Conservation (phyloP, 2,329 filamentous ascomycete species). For the Fusarium torreyae region DNA sequence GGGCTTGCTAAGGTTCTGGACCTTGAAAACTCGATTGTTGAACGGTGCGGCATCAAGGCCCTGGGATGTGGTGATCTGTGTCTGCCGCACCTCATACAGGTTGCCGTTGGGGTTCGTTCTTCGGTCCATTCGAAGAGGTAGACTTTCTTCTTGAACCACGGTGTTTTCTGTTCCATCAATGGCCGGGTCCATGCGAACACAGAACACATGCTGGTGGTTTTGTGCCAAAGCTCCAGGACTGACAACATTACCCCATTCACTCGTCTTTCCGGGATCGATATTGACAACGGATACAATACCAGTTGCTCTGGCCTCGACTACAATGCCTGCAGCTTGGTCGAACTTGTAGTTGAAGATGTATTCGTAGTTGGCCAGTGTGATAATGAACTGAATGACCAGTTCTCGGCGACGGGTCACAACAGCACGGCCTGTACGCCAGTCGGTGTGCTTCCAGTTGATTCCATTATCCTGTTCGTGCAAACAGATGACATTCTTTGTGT, state of each 20-base stretch:
- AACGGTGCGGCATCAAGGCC: conserved; percentile 65
- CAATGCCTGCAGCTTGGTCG: conserved; percentile 73
- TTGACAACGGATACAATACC: conserved; percentile 75
- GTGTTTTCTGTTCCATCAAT: conserved; percentile 74
- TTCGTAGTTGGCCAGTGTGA: conserved; percentile 80
- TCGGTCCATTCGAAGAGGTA: conserved; percentile 60
- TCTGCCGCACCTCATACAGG: conserved; percentile 60
- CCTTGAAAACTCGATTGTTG: conserved; percentile 66
- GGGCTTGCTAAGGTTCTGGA: conserved; percentile 60
- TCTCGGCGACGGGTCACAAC: conserved; percentile 73
- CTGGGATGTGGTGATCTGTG: conserved; percentile 60
- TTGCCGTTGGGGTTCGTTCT: conserved; percentile 66
- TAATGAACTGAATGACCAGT: conserved; percentile 77
- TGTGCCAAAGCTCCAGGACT: conserved; percentile 75
- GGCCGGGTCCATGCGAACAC: conserved; percentile 74
- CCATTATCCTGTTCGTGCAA: conserved; percentile 81
- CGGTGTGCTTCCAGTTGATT: conserved; percentile 80
- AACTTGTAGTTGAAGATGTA: conserved; percentile 70
- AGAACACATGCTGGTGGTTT: conserved; percentile 81
- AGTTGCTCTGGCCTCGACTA: conserved; percentile 75
- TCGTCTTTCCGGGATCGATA: conserved; percentile 69
- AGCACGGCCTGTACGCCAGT: conserved; percentile 74
- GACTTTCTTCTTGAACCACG: conserved; percentile 60
- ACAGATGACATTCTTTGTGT: conserved; percentile 71
- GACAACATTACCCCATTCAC: conserved; percentile 73